These are phyloP conservation scores for Arabidopsis arenosa DNA, from an alignment of 345 rosid genomes.

Conservation along the genomic window DNA sequence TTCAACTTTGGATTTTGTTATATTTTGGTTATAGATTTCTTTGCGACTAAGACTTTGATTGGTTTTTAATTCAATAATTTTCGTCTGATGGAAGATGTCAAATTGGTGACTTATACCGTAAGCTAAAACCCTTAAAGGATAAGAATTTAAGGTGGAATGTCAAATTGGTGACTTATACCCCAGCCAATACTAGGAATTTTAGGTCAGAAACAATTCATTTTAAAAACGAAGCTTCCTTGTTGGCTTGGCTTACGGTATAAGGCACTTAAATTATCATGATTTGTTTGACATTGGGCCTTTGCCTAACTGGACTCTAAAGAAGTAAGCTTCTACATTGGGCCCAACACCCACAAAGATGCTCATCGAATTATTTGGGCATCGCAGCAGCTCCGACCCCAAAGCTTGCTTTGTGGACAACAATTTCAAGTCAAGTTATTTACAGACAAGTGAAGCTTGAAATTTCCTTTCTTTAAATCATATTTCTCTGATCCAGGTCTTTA, in stretches of 20 bases:
- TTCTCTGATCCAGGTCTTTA: background rate
- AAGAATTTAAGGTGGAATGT: conserved; percentile 7
- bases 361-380: too few species aligned
- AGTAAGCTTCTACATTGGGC: too few species aligned
- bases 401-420: too few species aligned
- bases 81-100: conserved; percentile 16
- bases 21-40: background rate
- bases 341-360: too few species aligned
- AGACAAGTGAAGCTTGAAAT: too few species aligned
- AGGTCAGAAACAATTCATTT: conserved; percentile 8
- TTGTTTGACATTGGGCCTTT: too few species aligned
- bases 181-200: conserved; percentile 1
- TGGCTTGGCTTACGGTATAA: too few species aligned
- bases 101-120: conserved; percentile 7
- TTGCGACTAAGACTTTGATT: conserved; percentile 4
- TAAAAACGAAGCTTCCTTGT: background rate
- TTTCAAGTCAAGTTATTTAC: too few species aligned
- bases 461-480: background rate
- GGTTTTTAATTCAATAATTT: background rate
- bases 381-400: too few species aligned
- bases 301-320: too few species aligned
- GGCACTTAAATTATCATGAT: too few species aligned
- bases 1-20: background rate
- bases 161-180: background rate
- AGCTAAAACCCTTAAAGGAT: background rate